Base-by-base conservation (phyloP, 2,329 filamentous ascomycete species). In the Fusarium globosum region DNA sequence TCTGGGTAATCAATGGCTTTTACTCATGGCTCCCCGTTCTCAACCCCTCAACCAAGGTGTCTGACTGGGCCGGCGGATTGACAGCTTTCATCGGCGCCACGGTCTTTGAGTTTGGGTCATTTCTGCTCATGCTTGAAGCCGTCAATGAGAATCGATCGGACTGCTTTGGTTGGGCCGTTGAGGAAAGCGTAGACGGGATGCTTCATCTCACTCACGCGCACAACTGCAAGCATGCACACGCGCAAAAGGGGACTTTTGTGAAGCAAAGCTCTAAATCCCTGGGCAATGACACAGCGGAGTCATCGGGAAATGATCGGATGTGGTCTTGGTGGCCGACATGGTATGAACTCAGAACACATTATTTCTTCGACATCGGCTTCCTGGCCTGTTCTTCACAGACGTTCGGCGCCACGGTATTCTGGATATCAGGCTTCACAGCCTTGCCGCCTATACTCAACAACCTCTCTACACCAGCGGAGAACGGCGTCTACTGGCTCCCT, bases 101-200 rank as follows among this genome's bases (percentile, higher is more conserved):
- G 1, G 82, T 93, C 12, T 93, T 94, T 78, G 90, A 91, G 73
- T 61, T 91, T 8, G 91, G 91, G 1, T 90, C 88, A 41, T 77
- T 93, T 3, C 80, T 93, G 4, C 83, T 93, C 33, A 84, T 93
- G 80, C 82, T 92, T 4, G 91, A 93, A 79, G 91, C 91, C 7
- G 84, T 92, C n/a, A 93, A 93, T 77, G 89, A 90, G 76, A 89
- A 92, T 74, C 83, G 87, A 18, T 82, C 86, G 0, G 89, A 88
- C 18, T 93, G 91, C 78, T 93, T 93, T 77, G 91, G 91, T 7
- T 93, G 90, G 90, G 91, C 91, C 0, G 74, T 93, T 3, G 88
- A 92, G 23, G 74, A 76, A 18, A 59, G 56, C 8, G 15, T 77
- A 3, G 72, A 76, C 14, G 75, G 75, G 0, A 49, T 67, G 21